phyloP scores from a whole-genome alignment of 129 eudicot genomes.

The Artemisia annua region DNA sequence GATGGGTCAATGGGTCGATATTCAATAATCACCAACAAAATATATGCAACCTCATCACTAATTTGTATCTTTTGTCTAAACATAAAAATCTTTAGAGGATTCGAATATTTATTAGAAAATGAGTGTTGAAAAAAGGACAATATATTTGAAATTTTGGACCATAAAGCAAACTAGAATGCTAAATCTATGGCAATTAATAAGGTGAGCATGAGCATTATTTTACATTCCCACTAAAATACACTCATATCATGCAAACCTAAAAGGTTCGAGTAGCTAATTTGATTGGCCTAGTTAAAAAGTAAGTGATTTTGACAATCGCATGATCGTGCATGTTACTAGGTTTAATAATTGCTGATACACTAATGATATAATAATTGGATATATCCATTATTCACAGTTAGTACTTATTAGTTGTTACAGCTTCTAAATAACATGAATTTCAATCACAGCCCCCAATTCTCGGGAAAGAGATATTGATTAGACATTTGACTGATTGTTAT shows the following conservation, averaged over 20 bases:
- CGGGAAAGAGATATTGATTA: neutral
- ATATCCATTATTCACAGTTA: neutral
- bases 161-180: slow-evolving; percentile 33
- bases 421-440: neutral
- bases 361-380: neutral
- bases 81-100: slow-evolving; percentile 1
- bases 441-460: neutral
- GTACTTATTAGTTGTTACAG: neutral
- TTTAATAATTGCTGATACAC: neutral
- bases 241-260: slow-evolving; percentile 19
- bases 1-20: too few species aligned
- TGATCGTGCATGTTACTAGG: neutral
- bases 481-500: neutral
- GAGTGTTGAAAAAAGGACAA: slow-evolving; percentile 9
- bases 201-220: slow-evolving; percentile 17
- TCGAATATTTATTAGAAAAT: neutral
- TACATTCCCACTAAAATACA: slow-evolving; percentile 5
- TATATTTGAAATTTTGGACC: slow-evolving; percentile 15
- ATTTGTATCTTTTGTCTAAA: neutral
- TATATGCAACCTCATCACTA: too few species aligned
- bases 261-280: slow-evolving; percentile 2
- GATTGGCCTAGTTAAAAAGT: slow-evolving; percentile 20
- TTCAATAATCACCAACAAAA: too few species aligned
- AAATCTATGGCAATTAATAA: neutral
- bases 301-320: slow-evolving; percentile 30